Evolutionary conservation across 179 eudicot species (phyloP).

Genomic region (Nepenthes alata): DNA sequence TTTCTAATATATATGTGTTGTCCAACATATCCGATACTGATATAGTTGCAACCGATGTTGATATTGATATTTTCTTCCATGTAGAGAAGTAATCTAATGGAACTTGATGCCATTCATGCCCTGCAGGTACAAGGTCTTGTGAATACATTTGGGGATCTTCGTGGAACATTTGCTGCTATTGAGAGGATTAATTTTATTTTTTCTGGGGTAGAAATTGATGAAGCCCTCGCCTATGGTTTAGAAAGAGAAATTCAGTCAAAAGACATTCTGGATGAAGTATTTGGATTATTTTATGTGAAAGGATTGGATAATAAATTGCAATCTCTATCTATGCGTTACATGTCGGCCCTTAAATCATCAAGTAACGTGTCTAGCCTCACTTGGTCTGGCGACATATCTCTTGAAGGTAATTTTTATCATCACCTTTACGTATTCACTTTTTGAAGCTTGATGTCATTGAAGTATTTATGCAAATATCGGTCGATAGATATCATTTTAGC

Average conservation of each 20-base stretch:
- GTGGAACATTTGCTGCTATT: conserved; percentile 84
- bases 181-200: conserved; percentile 93
- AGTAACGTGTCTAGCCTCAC: conserved; percentile 47
- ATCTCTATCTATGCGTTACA: conserved; percentile 36
- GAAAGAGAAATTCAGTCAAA: conserved; percentile 59
- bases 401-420: conserved; percentile 47
- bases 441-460: too few species aligned
- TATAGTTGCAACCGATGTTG: too few species aligned
- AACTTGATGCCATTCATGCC: conserved; percentile 2
- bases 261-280: conserved; percentile 39
- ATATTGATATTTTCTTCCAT: neutral
- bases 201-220: conserved; percentile 71
- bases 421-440: too few species aligned
- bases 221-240: conserved; percentile 77
- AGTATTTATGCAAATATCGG: too few species aligned
- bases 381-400: conserved; percentile 68
- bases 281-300: conserved; percentile 35
- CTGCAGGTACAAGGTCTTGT: conserved; percentile 95
- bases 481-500: too few species aligned
- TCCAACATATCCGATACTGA: neutral
- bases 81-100: neutral
- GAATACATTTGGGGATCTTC: conserved; percentile 92
- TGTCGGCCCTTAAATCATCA: conserved; percentile 64
- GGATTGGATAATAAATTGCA: conserved; percentile 32
- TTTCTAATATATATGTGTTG: too few species aligned